Conservation (phyloP, 306 rosid species). For the Hippophae tibetana region DNA sequence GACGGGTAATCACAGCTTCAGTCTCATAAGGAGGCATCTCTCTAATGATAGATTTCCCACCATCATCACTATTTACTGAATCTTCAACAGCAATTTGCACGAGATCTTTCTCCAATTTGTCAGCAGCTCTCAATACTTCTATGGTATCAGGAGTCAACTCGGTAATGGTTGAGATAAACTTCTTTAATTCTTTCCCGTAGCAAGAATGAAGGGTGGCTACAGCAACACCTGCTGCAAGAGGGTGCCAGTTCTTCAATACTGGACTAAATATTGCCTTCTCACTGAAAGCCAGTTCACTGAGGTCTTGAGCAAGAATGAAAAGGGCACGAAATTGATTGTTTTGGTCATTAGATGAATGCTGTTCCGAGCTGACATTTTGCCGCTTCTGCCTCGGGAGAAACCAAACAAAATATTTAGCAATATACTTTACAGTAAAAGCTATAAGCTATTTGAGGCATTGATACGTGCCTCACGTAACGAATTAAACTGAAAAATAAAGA, state of each 20-base stretch:
- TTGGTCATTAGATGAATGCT: conserved; percentile 48
- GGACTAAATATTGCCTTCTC: conserved; percentile 84
- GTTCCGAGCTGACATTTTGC: conserved; percentile 47
- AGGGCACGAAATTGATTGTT: conserved; percentile 42
- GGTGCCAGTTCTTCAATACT: conserved; percentile 73
- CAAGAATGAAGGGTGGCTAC: conserved; percentile 83
- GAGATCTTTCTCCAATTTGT: conserved; percentile 88
- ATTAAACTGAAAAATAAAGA: background rate
- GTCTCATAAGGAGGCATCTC: conserved; percentile 99
- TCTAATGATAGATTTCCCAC: conserved; percentile 79
- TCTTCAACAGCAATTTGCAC: conserved; percentile 95
- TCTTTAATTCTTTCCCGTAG: conserved; percentile 71
- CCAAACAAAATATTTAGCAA: conserved; percentile 29
- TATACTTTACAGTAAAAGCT: conserved; percentile 7
- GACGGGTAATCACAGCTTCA: conserved; percentile 51
- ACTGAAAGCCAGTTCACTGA: conserved; percentile 51
- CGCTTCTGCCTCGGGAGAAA: conserved; percentile 50
- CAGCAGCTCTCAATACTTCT: conserved; percentile 75
- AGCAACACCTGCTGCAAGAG: conserved; percentile 78
- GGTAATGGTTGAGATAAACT: conserved; percentile 41
- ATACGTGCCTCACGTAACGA: background rate
- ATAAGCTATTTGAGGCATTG: background rate
- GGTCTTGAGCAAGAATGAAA: conserved; percentile 55
- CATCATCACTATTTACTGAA: conserved; percentile 91
- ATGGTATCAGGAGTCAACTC: conserved; percentile 78